Conservation (phyloP, 177 flowering plant species). For the Vitis hybrid region DNA sequence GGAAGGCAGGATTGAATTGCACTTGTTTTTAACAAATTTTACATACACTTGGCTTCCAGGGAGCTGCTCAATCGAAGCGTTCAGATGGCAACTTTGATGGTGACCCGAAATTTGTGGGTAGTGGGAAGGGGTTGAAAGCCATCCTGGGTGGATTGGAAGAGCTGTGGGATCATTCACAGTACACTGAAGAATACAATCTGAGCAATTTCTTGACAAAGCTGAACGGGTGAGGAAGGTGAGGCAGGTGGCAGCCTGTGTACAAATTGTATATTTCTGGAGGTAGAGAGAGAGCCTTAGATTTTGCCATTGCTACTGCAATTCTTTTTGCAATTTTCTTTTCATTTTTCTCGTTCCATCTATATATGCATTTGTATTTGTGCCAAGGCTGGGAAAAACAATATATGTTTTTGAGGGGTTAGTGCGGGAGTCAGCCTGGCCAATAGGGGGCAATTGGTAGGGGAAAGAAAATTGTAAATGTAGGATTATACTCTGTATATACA, state of each 20-base stretch:
- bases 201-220: slow-evolving; percentile 85
- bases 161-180: slow-evolving; percentile 99
- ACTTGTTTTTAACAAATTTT: too few relatives aligned
- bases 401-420: neutral
- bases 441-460: neutral
- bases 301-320: slow-evolving; percentile 1
- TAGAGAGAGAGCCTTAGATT: slow-evolving; percentile 50
- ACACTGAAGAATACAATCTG: slow-evolving; percentile 91
- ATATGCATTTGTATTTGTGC: slow-evolving; percentile 7
- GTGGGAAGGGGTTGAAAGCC: slow-evolving; percentile 81
- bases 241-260: slow-evolving; percentile 20
- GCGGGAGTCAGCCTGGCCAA: neutral
- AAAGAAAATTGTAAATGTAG: slow-evolving; percentile 9
- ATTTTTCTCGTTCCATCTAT: slow-evolving; percentile 5
- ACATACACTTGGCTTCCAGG: slow-evolving; percentile 33
- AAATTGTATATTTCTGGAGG: slow-evolving; percentile 43
- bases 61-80: slow-evolving; percentile 30
- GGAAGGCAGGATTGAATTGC: too few relatives aligned
- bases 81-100: slow-evolving; percentile 42
- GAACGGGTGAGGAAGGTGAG: slow-evolving; percentile 32
- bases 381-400: neutral
- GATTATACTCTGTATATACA: slow-evolving; percentile 9
- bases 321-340: neutral
- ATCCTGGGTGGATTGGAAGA: slow-evolving; percentile 88
- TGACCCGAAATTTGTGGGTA: slow-evolving; percentile 44